These are phyloP conservation scores for Tirmania nivea DNA, from an alignment of 495 filamentous ascomycete species.

Conservation along the genomic window DNA sequence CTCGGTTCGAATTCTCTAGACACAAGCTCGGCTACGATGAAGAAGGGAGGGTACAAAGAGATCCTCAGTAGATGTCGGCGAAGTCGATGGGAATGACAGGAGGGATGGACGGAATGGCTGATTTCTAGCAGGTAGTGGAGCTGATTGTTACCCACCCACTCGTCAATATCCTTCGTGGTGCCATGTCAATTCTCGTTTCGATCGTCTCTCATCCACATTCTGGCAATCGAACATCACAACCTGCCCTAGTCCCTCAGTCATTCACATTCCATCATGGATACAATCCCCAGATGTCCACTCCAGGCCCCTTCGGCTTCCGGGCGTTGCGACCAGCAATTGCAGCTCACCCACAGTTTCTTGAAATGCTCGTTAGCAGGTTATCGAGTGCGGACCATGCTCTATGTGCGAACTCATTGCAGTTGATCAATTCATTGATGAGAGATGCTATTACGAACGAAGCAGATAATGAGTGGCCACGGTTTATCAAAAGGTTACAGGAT, in stretches of 20 bases:
- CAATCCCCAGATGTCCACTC: conserved; percentile 11
- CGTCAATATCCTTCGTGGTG: conserved; percentile 88
- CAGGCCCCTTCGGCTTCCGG: conserved; percentile 51
- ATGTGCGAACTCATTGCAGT: conserved; percentile 82
- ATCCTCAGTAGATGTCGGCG: too few relatives aligned
- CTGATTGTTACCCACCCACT: conserved; percentile 87
- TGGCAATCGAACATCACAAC: conserved; percentile 18
- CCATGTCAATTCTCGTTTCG: conserved; percentile 86
- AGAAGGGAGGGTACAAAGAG: too few relatives aligned
- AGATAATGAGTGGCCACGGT: conserved; percentile 74
- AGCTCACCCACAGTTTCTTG: conserved; percentile 77
- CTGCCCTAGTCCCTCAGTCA: not conserved
- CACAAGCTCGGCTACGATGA: too few relatives aligned
- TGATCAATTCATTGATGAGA: conserved; percentile 87
- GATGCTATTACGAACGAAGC: conserved; percentile 69
- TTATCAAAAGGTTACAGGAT: conserved; percentile 83
- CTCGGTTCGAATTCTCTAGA: too few relatives aligned
- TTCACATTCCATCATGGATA: conserved; percentile 11
- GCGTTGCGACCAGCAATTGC: conserved; percentile 84
- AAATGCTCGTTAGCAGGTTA: conserved; percentile 72
- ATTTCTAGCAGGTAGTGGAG: conserved; percentile 48
- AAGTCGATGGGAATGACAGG: too few relatives aligned
- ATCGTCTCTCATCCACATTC: conserved; percentile 69
- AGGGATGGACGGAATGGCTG: too few relatives aligned
- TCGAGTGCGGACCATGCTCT: conserved; percentile 89